phyloP scores from a whole-genome alignment of 108 stramenopile genomes.

The Nitzschia palea region DNA sequence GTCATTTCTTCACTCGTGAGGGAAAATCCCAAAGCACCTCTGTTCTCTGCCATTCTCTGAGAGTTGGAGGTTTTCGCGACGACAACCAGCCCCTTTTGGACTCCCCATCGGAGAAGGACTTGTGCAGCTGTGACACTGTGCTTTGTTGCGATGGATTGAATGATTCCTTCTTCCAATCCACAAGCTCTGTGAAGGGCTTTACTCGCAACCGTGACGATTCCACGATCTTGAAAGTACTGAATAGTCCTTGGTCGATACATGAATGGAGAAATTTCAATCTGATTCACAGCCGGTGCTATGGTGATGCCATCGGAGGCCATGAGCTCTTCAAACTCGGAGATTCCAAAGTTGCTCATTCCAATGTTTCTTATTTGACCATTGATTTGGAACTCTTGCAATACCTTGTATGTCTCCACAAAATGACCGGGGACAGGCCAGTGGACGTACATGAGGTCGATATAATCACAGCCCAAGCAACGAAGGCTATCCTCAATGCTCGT shows the following conservation, averaged over 20 bases:
- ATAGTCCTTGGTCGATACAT: constrained; percentile 55
- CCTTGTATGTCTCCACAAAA: constrained; percentile 55
- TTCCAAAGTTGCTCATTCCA: constrained; percentile 65
- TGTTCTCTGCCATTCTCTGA: constrained; percentile 76
- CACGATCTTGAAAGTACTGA: constrained; percentile 57
- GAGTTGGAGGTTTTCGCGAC: constrained; percentile 69
- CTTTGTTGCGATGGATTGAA: constrained; percentile 53
- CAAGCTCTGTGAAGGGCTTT: constrained; percentile 64
- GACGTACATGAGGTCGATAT: constrained; percentile 69
- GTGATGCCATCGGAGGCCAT: constrained; percentile 48
- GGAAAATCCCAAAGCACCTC: constrained; percentile 56
- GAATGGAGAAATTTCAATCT: constrained; percentile 68
- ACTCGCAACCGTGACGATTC: constrained; percentile 57
- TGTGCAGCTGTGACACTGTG: constrained; percentile 77
- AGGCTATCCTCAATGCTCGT: constrained; percentile 62
- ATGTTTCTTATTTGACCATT: constrained; percentile 45
- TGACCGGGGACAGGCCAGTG: constrained; percentile 69
- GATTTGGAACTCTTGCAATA: constrained; percentile 38
- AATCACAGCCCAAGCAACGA: constrained; percentile 54
- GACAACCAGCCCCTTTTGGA: constrained; percentile 75
- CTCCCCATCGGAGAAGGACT: constrained; percentile 83
- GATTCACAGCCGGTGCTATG: constrained; percentile 61
- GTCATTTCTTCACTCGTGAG: constrained; percentile 72
- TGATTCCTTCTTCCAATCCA: constrained; percentile 47
- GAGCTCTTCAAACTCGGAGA: constrained; percentile 53